These are phyloP conservation scores for Tephrocybe sp. DNA, from an alignment of 768 basidiomycete genomes.

Conservation along the genomic window DNA sequence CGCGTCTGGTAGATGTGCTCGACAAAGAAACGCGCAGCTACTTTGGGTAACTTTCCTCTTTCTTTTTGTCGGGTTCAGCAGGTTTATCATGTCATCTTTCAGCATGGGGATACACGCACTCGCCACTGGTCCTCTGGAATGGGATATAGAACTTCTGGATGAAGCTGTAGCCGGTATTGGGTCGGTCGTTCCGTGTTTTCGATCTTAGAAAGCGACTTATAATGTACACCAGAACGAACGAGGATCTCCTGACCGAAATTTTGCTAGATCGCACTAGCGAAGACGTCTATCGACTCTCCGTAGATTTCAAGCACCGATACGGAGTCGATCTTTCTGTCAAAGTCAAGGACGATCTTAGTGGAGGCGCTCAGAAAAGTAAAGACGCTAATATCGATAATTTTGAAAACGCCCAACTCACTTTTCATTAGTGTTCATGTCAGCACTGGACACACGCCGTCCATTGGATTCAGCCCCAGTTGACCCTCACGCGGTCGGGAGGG, in stretches of 20 bases:
- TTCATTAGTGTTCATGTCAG: conserved; percentile 45
- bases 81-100: neutral
- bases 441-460: conserved; percentile 42
- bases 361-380: conserved; percentile 30
- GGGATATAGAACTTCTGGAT: conserved; percentile 36
- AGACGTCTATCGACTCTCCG: conserved; percentile 33
- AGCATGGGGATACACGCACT: conserved; percentile 25
- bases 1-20: conserved; percentile 27
- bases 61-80: neutral
- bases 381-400: conserved; percentile 12
- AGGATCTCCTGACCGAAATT: conserved; percentile 37
- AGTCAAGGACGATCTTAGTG: conserved; percentile 33
- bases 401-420: neutral
- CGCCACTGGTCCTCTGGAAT: conserved; percentile 37
- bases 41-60: conserved; percentile 28
- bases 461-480: conserved; percentile 36
- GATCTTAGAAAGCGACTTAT: neutral
- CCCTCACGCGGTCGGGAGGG: conserved; percentile 35
- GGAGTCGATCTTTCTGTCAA: conserved; percentile 28
- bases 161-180: conserved; percentile 32
- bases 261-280: conserved; percentile 35
- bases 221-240: conserved; percentile 30
- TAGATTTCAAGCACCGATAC: conserved; percentile 30
- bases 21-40: conserved; percentile 27
- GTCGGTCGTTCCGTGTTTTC: conserved; percentile 14